Evolutionary conservation across 2,329 filamentous ascomycete genomes (phyloP), one percentile per base, ranked within the genome.

Genomic region (Blastomyces percursus): DNA sequence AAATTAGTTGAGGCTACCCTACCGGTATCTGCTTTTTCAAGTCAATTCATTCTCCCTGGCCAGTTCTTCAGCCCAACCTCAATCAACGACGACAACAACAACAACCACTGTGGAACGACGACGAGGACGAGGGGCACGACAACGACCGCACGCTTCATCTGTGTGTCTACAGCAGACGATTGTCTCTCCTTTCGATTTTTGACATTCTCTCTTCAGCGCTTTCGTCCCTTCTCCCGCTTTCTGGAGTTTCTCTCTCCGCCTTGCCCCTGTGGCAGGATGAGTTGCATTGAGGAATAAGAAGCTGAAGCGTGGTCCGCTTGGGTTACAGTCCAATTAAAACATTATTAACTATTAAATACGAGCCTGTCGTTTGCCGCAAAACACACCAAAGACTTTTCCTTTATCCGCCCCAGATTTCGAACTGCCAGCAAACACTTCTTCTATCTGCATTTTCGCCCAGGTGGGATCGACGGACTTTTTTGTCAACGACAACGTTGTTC

Each of bases 211-310:
- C 11, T 50, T 21, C 54, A 1, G 19, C 9, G 52, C 32, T 38
- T 11, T 35, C n/a, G 14, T 2, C 56, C 1, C 21, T 2, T 44
- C 55, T 30, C 16, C 11, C 21, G 5, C 2, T 46, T n/a, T 44
- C 38, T 44, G 55, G 40, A 19, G 40, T 44, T 14, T 42, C 24
- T 38, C 16, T 44, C 27, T 58, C 21, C n/a, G 8, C 14, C 2
- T 27, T 30, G 38, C 38, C 40, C 21, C 24, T 32, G 56, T 59
- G 24, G n/a, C 24, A 59, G 46, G 24, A 32, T 58, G 55, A 46
- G 40, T 7, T 59, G 40, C 19, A 44, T 46, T 32, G 40, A 46
- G 56, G 42, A 59, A 59, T 59, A 30, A 46, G 56, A 59, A 46
- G 55, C 38, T 1, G 40, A 59, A 46, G 24, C 40, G 56, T 59